phyloP scores from a whole-genome alignment of 2,329 filamentous ascomycete species.

The Botrytis sinoallii region DNA sequence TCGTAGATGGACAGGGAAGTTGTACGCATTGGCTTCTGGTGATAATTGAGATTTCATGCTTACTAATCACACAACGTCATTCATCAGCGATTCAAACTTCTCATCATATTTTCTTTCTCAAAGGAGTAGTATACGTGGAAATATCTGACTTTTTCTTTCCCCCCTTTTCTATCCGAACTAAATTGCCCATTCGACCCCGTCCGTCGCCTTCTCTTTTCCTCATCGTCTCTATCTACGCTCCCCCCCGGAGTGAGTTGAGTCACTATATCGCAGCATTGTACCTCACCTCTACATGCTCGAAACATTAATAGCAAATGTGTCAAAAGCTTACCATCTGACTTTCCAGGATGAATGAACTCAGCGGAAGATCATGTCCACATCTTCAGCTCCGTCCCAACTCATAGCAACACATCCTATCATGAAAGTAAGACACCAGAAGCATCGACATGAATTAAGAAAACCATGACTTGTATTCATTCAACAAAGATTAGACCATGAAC shows the following conservation, averaged over 20 bases:
- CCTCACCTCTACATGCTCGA: background rate
- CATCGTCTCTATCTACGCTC: fast-evolving
- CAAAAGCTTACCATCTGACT: background rate
- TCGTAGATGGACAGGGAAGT: background rate
- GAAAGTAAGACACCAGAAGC: background rate
- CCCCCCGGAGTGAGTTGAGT: background rate
- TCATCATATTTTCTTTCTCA: background rate
- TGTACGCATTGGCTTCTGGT: background rate
- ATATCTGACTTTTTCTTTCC: background rate
- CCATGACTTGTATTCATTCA: background rate
- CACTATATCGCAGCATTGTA: background rate
- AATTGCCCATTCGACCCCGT: background rate
- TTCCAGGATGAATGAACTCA: background rate
- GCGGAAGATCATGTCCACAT: background rate
- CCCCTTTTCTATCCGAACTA: background rate
- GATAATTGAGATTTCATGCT: background rate
- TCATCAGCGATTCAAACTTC: background rate
- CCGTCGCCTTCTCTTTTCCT: background rate
- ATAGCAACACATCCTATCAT: background rate
- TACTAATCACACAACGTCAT: background rate
- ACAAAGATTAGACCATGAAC: background rate
- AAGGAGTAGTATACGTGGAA: background rate
- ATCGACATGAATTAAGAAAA: background rate
- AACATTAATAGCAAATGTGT: background rate
- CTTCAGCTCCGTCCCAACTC: background rate